Conservation (phyloP, 345 rosid genomes). For the Moricandia moricandioides region DNA sequence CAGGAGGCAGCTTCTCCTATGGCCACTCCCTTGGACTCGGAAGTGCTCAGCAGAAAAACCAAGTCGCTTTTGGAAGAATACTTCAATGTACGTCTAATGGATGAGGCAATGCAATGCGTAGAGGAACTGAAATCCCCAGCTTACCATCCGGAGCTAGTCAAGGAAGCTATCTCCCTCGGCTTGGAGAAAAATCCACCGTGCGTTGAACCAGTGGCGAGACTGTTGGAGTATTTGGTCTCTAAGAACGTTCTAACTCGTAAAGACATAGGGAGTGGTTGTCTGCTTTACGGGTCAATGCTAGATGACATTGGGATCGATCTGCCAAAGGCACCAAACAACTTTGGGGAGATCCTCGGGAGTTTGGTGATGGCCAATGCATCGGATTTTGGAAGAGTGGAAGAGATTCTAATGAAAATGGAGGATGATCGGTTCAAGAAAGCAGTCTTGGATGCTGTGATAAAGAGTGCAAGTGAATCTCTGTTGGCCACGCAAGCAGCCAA, state of each 20-base stretch:
- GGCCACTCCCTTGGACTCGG: conserved; percentile 37
- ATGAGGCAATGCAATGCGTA: conserved; percentile 77
- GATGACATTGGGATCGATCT: conserved; percentile 84
- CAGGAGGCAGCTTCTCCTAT: conserved; percentile 29
- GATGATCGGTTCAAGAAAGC: conserved; percentile 54
- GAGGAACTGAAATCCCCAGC: conserved; percentile 68
- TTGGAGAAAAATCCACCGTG: conserved; percentile 71
- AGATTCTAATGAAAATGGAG: conserved; percentile 63
- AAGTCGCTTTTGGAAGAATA: conserved; percentile 66
- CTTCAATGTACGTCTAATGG: conserved; percentile 50
- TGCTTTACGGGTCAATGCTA: conserved; percentile 62
- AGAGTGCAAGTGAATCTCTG: conserved; percentile 39
- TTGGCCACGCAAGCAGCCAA: conserved; percentile 53
- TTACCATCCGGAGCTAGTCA: conserved; percentile 69
- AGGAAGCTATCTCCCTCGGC: conserved; percentile 74
- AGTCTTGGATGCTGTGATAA: conserved; percentile 55
- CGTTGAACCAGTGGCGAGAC: conserved; percentile 48
- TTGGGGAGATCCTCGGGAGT: conserved; percentile 71
- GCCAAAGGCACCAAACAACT: conserved; percentile 75
- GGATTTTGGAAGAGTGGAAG: conserved; percentile 54
- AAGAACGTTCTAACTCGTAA: conserved; percentile 50
- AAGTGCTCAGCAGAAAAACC: conserved; percentile 57
- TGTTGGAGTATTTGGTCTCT: conserved; percentile 47
- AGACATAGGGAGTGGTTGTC: conserved; percentile 64
- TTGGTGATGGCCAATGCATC: conserved; percentile 49